phyloP scores from a whole-genome alignment of 1,284 basidiomycete species.

The Irpex rosettiformis region DNA sequence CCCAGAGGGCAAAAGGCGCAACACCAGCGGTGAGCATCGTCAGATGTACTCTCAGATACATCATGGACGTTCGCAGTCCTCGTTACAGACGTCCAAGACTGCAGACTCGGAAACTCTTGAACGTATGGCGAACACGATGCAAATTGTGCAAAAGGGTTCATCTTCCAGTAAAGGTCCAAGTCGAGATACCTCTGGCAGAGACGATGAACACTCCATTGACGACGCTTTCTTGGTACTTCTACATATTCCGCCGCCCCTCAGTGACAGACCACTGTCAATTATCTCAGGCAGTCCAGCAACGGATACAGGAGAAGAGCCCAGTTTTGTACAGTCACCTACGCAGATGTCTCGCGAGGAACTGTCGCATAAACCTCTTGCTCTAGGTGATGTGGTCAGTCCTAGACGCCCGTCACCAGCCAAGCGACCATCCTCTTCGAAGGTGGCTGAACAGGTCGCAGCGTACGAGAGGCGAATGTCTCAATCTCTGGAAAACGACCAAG shows the following conservation, averaged over 20 bases:
- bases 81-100: constrained; percentile 32
- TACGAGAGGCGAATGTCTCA: constrained; percentile 41
- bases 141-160: constrained; percentile 56
- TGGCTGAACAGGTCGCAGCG: constrained; percentile 34
- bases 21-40: constrained; percentile 6
- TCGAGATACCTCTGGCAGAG: constrained; percentile 18
- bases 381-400: background rate
- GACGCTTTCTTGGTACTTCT: background rate
- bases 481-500: constrained; percentile 18
- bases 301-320: background rate
- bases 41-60: constrained; percentile 14
- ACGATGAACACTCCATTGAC: background rate
- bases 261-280: constrained; percentile 5
- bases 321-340: constrained; percentile 22
- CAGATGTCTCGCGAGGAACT: constrained; percentile 16
- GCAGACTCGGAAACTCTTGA: constrained; percentile 65
- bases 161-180: constrained; percentile 29
- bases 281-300: constrained; percentile 1
- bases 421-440: constrained; percentile 20
- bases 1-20: constrained; percentile 4
- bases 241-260: constrained; percentile 1
- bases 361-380: background rate
- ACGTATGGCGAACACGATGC: constrained; percentile 57
- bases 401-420: background rate
- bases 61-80: constrained; percentile 17